Conservation (phyloP, 495 filamentous ascomycete genomes). For the Penicillium psychrofluorescens region DNA sequence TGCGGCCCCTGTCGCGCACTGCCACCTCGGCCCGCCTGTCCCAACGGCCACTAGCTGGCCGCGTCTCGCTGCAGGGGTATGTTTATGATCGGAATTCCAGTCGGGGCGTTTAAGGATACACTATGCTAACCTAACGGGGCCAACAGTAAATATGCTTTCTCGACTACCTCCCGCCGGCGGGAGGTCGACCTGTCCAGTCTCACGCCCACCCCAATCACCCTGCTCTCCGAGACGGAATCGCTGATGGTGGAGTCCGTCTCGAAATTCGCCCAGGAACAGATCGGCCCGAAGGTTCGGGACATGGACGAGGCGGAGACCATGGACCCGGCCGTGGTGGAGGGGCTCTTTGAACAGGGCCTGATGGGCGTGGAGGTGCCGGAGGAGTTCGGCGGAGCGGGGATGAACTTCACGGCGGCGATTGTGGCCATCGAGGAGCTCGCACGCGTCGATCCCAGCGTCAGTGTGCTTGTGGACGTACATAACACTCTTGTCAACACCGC, state of each 20-base stretch:
- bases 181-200: constrained; percentile 59
- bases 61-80: constrained; percentile 40
- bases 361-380: constrained; percentile 98
- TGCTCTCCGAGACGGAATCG: constrained; percentile 83
- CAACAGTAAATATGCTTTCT: constrained; percentile 56
- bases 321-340: constrained; percentile 81
- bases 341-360: constrained; percentile 92
- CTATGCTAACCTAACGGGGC: constrained; percentile 9
- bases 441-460: constrained; percentile 88
- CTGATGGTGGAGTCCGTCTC: constrained; percentile 84
- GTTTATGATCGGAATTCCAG: background rate
- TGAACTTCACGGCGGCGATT: constrained; percentile 97
- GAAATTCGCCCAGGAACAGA: constrained; percentile 82
- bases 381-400: constrained; percentile 90
- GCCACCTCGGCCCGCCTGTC: constrained; percentile 37
- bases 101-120: background rate
- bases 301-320: constrained; percentile 98
- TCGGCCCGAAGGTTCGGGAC: constrained; percentile 86
- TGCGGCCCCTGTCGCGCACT: constrained; percentile 63
- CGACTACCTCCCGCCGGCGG: constrained; percentile 56
- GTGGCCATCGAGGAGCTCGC: constrained; percentile 96
- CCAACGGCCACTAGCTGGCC: constrained; percentile 31
- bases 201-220: constrained; percentile 86
- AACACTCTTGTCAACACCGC: constrained; percentile 97
- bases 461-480: constrained; percentile 90